Percentiles rank a stretch among this genome's conserved stretches.
Evolutionary conservation across 2,329 filamentous ascomycete genomes (phyloP).

Genomic region (Fusarium musae): DNA sequence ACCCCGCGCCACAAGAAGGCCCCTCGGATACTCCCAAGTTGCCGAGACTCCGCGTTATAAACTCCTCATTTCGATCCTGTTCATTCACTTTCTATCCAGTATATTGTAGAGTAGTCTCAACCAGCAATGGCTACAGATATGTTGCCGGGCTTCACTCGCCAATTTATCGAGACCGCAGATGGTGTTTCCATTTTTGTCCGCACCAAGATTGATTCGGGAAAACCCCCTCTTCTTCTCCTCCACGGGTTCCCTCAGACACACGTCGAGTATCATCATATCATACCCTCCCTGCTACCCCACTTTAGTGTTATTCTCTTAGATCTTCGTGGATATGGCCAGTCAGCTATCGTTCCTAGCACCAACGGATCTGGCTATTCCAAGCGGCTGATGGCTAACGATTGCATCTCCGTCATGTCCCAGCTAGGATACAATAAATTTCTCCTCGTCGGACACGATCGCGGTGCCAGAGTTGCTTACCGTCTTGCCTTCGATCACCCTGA

Average conservation of each 20-base stretch:
- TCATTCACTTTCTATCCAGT: too few species aligned
- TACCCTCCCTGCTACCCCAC: fast-evolving
- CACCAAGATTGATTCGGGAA: fast-evolving
- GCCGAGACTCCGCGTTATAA: too few species aligned
- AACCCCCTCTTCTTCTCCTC: fast-evolving
- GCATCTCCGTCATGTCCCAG: not conserved
- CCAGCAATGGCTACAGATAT: fast-evolving
- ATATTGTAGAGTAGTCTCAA: too few species aligned
- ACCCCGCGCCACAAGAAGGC: too few species aligned
- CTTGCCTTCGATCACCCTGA: fast-evolving
- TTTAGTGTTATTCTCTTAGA: fast-evolving
- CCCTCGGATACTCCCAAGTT: too few species aligned
- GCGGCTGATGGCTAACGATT: not conserved
- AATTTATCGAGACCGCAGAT: fast-evolving
- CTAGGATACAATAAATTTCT: fast-evolving
- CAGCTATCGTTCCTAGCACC: fast-evolving
- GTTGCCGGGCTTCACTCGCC: not conserved
- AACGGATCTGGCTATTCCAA: not conserved
- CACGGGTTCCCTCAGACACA: not conserved
- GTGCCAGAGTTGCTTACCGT: fast-evolving
- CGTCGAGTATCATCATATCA: not conserved
- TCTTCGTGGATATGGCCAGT: not conserved
- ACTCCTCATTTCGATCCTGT: too few species aligned
- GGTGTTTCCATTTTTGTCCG: not conserved
- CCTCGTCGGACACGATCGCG: not conserved